These are phyloP conservation scores for Quambalaria eucalypti DNA, from an alignment of 1,284 basidiomycete species.

Conservation along the genomic window DNA sequence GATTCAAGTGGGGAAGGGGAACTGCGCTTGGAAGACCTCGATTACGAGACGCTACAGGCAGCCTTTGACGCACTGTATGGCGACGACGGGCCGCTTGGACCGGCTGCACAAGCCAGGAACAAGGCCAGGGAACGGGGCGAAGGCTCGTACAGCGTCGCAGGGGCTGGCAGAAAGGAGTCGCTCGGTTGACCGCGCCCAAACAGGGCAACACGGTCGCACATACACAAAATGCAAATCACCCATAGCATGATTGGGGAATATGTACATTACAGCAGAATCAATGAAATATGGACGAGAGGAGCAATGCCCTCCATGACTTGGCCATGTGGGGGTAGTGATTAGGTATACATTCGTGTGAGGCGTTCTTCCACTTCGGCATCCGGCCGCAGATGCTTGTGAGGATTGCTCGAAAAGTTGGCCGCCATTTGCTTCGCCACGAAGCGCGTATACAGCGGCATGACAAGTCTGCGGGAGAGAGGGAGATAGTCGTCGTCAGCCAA, in stretches of 20 bases:
- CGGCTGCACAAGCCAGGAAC: too few species aligned
- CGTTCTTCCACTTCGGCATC: background rate
- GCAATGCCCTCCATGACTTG: too few species aligned
- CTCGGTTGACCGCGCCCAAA: background rate
- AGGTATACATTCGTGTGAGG: background rate
- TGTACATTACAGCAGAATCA: too few species aligned
- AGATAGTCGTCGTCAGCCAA: background rate
- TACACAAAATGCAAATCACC: background rate
- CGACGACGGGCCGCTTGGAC: background rate
- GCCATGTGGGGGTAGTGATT: too few species aligned
- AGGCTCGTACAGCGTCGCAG: background rate
- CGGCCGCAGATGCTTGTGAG: background rate
- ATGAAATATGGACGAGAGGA: background rate
- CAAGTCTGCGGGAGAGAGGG: conserved; percentile 7
- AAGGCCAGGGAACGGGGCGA: background rate
- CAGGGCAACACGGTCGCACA: background rate
- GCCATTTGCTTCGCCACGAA: conserved; percentile 29
- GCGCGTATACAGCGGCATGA: conserved; percentile 28
- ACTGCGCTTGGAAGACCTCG: background rate
- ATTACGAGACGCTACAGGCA: background rate
- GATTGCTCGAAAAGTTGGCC: conserved; percentile 16
- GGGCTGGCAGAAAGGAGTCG: background rate
- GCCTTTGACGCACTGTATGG: background rate
- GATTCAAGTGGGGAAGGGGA: background rate
- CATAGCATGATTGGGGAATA: too few species aligned